Evolutionary conservation across 2,329 filamentous ascomycete species (phyloP).

Genomic region (Aspergillus persii): DNA sequence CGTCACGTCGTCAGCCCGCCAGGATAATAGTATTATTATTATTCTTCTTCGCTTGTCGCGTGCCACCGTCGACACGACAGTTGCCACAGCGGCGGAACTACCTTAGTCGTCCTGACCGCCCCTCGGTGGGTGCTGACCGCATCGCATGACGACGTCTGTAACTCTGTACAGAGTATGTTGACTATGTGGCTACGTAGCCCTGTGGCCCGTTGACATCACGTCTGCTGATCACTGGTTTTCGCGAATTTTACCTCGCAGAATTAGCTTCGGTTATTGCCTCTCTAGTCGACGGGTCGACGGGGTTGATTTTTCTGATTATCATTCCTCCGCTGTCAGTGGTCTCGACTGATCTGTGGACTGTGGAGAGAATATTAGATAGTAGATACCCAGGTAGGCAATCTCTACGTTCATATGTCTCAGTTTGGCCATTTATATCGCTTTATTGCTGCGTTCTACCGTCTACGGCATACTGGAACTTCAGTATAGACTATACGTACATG

Average conservation of each 20-base stretch:
- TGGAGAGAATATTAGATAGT: background rate
- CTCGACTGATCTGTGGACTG: background rate
- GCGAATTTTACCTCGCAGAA: background rate
- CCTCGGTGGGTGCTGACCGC: too few species aligned
- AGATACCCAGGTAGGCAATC: background rate
- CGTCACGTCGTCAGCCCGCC: background rate
- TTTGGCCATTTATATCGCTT: background rate
- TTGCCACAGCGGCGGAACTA: too few species aligned
- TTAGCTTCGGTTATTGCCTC: background rate
- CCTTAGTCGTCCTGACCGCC: background rate
- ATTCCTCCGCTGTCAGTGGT: background rate
- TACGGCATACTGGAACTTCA: too few species aligned
- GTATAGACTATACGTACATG: too few species aligned
- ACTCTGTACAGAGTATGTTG: too few species aligned
- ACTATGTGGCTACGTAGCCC: too few species aligned
- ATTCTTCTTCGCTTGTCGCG: background rate
- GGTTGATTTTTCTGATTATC: too few species aligned
- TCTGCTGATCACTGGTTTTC: background rate
- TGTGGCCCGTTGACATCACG: background rate
- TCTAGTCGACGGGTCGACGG: background rate
- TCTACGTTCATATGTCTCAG: background rate
- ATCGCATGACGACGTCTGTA: background rate
- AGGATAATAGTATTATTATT: background rate
- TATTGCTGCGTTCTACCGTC: too few species aligned
- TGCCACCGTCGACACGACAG: background rate